Percentiles rank a stretch among this genome's conserved stretches.
Conservation (phyloP, 1,139 yeast genomes). For the Candida pseudoviswanathii region DNA sequence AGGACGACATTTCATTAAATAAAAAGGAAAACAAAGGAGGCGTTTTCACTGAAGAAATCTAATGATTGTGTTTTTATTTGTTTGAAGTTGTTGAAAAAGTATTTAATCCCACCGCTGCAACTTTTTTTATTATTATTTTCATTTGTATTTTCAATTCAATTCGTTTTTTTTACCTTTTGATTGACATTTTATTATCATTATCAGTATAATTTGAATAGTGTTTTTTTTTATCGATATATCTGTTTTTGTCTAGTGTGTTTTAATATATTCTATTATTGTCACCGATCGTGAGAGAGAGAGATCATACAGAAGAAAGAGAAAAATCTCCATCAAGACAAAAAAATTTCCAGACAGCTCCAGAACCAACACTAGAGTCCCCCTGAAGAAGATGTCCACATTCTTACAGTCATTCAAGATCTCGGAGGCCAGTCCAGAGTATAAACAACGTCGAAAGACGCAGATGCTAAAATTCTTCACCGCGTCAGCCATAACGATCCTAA, state of each 20-base stretch:
- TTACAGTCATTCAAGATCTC: conserved; percentile 33
- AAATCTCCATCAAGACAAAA: background rate
- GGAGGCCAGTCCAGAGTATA: conserved; percentile 43
- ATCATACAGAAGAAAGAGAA: background rate
- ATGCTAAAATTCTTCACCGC: conserved; percentile 73
- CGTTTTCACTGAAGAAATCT: conserved; percentile 48
- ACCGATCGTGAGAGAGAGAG: background rate
- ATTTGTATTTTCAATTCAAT: conserved; percentile 1
- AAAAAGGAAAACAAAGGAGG: conserved; percentile 33
- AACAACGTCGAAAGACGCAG: conserved; percentile 66
- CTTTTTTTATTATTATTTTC: background rate
- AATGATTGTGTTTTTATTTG: conserved; percentile 7
- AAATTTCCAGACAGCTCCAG: background rate
- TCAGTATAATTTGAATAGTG: background rate
- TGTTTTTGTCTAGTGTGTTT: conserved; percentile 1
- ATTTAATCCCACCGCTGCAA: background rate
- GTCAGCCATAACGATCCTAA: conserved; percentile 69
- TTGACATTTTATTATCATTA: conserved; percentile 5
- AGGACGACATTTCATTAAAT: conserved; percentile 28
- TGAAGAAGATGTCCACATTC: background rate
- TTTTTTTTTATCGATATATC: conserved; percentile 1
- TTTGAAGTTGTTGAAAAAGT: conserved; percentile 1
- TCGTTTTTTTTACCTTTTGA: conserved; percentile 2
- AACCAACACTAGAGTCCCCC: background rate
- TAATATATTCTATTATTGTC: conserved; percentile 1